phyloP scores from a whole-genome alignment of 495 filamentous ascomycete species.

The Lophiotrema nucula region DNA sequence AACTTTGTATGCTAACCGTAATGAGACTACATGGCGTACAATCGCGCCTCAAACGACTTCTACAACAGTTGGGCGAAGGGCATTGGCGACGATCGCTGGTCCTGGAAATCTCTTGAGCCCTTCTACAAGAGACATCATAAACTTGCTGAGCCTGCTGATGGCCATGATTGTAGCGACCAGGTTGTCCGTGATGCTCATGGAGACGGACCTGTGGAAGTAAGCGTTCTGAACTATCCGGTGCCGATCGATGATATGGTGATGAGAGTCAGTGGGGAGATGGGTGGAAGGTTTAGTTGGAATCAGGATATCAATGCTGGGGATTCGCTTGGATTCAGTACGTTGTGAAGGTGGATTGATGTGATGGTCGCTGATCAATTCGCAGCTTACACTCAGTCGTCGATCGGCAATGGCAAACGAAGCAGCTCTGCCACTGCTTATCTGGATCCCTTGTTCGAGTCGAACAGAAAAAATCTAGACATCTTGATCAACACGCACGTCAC shows the following conservation, averaged over 20 bases:
- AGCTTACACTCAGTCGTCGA: background rate
- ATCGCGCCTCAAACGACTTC: conserved; percentile 42
- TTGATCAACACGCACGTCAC: background rate
- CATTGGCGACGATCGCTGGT: conserved; percentile 55
- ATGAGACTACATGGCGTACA: conserved; percentile 30
- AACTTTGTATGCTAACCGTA: too few species aligned
- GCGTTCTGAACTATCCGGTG: background rate
- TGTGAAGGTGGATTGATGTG: too few species aligned
- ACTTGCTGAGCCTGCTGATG: conserved; percentile 49
- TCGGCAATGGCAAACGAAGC: background rate
- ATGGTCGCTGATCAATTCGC: too few species aligned
- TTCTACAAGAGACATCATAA: conserved; percentile 53
- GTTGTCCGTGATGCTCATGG: conserved; percentile 32
- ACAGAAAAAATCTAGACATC: background rate
- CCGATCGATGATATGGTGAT: background rate
- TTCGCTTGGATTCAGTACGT: background rate
- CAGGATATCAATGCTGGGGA: background rate
- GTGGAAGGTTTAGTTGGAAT: background rate
- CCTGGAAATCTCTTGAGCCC: conserved; percentile 51
- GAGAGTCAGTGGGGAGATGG: background rate
- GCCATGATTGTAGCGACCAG: conserved; percentile 12
- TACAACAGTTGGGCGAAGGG: conserved; percentile 55
- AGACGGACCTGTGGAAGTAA: conserved; percentile 17
- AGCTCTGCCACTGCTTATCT: background rate
- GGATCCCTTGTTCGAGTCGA: background rate